Base-by-base conservation (phyloP, 2,329 filamentous ascomycete genomes). In the Rutstroemia sp. region DNA sequence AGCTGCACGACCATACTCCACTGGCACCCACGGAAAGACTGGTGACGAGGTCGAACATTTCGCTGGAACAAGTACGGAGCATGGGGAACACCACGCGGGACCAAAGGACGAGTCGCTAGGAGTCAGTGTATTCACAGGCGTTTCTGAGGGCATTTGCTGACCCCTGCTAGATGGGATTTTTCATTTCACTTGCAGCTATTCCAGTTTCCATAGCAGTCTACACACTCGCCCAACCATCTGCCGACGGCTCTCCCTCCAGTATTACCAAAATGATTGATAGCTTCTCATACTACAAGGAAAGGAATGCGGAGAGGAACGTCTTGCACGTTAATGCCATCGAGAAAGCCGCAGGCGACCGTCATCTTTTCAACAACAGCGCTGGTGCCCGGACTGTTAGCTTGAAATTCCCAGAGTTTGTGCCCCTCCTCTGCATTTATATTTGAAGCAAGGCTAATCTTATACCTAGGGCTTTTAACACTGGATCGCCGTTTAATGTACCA, bases 361-460 rank as follows among this genome's bases (percentile, higher is more conserved):
- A 83, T 62, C 69, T 87, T 62, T 85, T 86, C 68, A 73, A 76
- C 30, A 74, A 71, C 58, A 70, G 71, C 56, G 65, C 71, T 21
- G 71, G 75, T 62, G 74, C 71, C 54, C 65, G 66, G 48, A 70
- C 75, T 62, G 72, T 82, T 46, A 75, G 82, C 19, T 69, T 87
- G 70, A 79, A 72, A 67, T 83, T 79, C 65, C 82, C 80, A 37
- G 85, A 88, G 85, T 88, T 79, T 60, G 83, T 79, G 54, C 42
- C 52, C 27, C 48, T 50, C 12, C 12, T 41, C 16, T 46, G 19
- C 25, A 34, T 12, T 5, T 52, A 21, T 6, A 16, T 38, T 38
- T 7, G 19, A 18, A 39, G 25, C 27, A 18, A 12, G 23, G 44
- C 23, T 39, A 39, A 37, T 42, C 37, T 18, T 12, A 27, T 8